Base-by-base conservation (phyloP, 2,329 filamentous ascomycete genomes). In the Aspergillus tanneri region DNA sequence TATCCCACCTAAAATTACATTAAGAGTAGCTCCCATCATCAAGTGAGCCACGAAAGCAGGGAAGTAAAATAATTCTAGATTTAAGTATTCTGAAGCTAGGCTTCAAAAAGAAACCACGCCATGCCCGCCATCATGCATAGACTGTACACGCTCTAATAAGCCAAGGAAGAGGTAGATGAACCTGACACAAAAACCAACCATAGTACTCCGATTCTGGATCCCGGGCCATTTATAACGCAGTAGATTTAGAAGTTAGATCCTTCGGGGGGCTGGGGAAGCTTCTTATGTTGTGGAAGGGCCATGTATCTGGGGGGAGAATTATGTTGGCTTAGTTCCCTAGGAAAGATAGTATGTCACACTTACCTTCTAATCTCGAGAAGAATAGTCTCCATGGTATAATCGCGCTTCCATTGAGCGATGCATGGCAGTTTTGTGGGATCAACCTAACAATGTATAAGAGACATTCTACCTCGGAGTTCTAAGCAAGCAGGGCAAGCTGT, bases 381-480 rank as follows among this genome's bases (percentile, higher is more conserved):
- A 46, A 95, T 85, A 1, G 89, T 95, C 77, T 97, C 92, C 88
- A 96, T 95, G 25, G 90, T 95, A 67, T 90, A 93, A 38, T 95
- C 87, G 51, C 90, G 81, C 77, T 88, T 93, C 93, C 93, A 99
- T 70, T 88, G 85, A 46, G 85, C 82, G 36, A 99, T 80, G 63
- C 91, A 95, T 12, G 87, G 87, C 25, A 99, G 79, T 66, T 91
- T 89, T 50, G 80, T 79, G 14, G 88, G 85, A 66, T 97, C 90
- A 59, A 97, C 90, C 77, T 89, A 65, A 25, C 22, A 28, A 25
- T 14, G 5, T 7, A 43, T 53, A 36, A 55, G 36, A 51, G 22
- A 21, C 24, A 25, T n/a, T 35, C 3, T 9, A 28, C 19, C 14
- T 47, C 9, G 22, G 4, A 10, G 19, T n/a, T 14, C n/a, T 12